Evolutionary conservation across 78 protist genomes (phyloP).

Genomic region (Dictyostelium intermedium): DNA sequence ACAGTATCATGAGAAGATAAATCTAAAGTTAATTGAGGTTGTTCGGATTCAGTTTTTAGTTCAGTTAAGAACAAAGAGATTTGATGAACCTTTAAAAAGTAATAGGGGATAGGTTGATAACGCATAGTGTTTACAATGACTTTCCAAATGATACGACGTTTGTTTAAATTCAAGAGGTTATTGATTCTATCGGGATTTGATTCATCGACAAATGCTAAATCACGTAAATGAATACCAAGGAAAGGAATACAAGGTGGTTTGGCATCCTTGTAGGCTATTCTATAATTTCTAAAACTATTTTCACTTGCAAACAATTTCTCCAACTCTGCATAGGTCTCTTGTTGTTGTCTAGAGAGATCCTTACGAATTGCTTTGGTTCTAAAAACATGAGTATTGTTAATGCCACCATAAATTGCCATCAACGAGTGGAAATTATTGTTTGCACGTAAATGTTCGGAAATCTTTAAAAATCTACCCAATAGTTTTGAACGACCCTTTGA

Average conservation of each 20-base stretch:
- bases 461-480: conserved; percentile 62
- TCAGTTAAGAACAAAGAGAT: conserved; percentile 59
- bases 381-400: conserved; percentile 60
- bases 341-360: conserved; percentile 81
- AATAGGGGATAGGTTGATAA: conserved; percentile 60
- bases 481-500: conserved; percentile 53
- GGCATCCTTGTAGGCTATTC: conserved; percentile 49
- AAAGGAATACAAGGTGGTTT: conserved; percentile 86
- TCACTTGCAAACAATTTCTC: conserved; percentile 72
- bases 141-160: conserved; percentile 37
- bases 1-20: conserved; percentile 45
- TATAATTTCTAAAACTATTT: conserved; percentile 68
- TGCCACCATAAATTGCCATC: conserved; percentile 85
- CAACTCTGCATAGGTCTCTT: conserved; percentile 64
- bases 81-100: conserved; percentile 68
- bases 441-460: conserved; percentile 76
- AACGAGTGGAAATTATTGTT: conserved; percentile 78
- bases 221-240: conserved; percentile 85
- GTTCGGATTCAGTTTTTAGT: conserved; percentile 33
- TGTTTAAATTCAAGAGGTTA: conserved; percentile 39
- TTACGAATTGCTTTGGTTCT: conserved; percentile 83
- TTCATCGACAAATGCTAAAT: conserved; percentile 86
- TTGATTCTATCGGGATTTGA: conserved; percentile 67
- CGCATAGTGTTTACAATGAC: conserved; percentile 39
- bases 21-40: conserved; percentile 14